Conservation (phyloP, 768 basidiomycete genomes). For the Hebeloma cylindrosporum region DNA sequence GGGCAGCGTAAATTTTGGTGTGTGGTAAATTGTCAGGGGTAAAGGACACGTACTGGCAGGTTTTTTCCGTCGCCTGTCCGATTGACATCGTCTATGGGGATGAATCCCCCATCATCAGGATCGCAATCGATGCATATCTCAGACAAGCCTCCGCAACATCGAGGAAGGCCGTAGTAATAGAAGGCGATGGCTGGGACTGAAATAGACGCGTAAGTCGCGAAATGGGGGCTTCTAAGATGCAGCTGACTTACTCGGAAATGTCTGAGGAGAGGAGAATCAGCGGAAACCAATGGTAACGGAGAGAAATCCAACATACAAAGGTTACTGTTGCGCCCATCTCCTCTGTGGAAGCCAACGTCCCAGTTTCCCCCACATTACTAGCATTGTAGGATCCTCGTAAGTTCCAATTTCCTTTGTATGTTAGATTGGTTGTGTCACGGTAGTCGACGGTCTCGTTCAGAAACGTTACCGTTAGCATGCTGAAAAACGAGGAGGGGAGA, state of each 20-base stretch:
- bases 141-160: constrained; percentile 28
- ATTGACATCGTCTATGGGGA: constrained; percentile 29
- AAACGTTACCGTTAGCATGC: constrained; percentile 5
- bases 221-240: neutral
- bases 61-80: constrained; percentile 26
- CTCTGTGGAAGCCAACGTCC: constrained; percentile 27
- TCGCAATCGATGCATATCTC: constrained; percentile 36
- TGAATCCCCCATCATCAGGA: constrained; percentile 23
- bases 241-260: constrained; percentile 14
- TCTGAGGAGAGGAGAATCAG: constrained; percentile 5
- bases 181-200: constrained; percentile 28
- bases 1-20: neutral
- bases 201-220: neutral
- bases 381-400: constrained; percentile 27
- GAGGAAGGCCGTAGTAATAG: constrained; percentile 30
- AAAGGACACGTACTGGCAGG: constrained; percentile 25
- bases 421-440: constrained; percentile 18
- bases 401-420: constrained; percentile 26
- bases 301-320: constrained; percentile 24
- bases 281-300: neutral
- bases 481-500: neutral
- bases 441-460: constrained; percentile 27
- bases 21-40: neutral
- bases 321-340: constrained; percentile 27
- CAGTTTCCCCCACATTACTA: constrained; percentile 25